A percentile compares a stretch with the other conserved stretches of the same genome.
These are phyloP conservation scores for Mycena floridula DNA, from an alignment of 768 basidiomycete genomes.

Conservation along the genomic window DNA sequence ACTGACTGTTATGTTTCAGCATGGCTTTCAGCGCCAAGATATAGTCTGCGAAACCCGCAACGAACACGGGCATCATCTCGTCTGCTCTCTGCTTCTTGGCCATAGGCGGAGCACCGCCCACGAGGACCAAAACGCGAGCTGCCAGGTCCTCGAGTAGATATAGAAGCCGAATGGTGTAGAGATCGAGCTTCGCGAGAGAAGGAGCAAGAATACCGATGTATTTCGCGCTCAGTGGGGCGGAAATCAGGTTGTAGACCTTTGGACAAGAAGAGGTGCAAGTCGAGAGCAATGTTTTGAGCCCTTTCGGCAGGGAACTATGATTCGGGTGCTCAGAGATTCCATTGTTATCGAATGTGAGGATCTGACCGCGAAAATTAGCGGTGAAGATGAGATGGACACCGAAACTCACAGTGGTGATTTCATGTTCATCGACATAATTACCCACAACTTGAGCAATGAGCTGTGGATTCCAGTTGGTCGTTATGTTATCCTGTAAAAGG, in stretches of 20 bases:
- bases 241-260: conserved; percentile 54
- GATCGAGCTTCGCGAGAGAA: conserved; percentile 40
- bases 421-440: conserved; percentile 50
- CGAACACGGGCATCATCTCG: conserved; percentile 39
- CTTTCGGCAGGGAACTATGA: conserved; percentile 64
- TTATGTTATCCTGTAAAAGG: conserved; percentile 75
- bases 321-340: conserved; percentile 88
- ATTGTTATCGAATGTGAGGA: conserved; percentile 75
- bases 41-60: conserved; percentile 55
- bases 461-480: conserved; percentile 53
- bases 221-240: conserved; percentile 51
- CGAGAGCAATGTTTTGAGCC: conserved; percentile 40
- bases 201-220: conserved; percentile 55
- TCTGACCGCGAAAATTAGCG: conserved; percentile 32
- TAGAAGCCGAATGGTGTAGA: conserved; percentile 22
- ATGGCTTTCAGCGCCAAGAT: conserved; percentile 58
- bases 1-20: conserved; percentile 65
- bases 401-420: conserved; percentile 55
- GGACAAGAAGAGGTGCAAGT: conserved; percentile 19
- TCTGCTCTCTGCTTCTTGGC: too few relatives aligned
- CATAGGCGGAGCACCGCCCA: conserved; percentile 5
- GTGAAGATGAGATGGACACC: conserved; percentile 14
- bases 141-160: conserved; percentile 18
- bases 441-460: conserved; percentile 53
- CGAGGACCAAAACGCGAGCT: conserved; percentile 4